These are phyloP conservation scores for Fusarium praegraminearum DNA, from an alignment of 2,329 filamentous ascomycete genomes.

Conservation along the genomic window DNA sequence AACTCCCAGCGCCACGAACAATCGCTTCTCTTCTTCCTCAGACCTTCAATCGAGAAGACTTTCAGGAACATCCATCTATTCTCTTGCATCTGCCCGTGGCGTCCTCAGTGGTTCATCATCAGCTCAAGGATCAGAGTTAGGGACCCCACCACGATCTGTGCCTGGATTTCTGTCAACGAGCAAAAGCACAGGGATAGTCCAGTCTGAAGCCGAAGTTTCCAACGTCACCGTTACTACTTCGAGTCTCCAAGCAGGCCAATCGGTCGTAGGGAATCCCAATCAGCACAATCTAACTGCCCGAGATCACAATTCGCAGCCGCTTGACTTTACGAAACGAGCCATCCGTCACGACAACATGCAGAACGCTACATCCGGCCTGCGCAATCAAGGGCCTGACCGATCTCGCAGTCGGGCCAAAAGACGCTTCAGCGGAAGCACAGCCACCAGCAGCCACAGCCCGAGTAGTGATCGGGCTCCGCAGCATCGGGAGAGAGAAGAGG, in stretches of 20 bases:
- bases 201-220: constrained; percentile 64
- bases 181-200: constrained; percentile 57
- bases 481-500: constrained; percentile 69
- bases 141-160: constrained; percentile 56
- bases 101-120: constrained; percentile 63
- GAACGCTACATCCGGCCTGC: constrained; percentile 52
- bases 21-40: constrained; percentile 58
- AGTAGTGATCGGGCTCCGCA: constrained; percentile 74
- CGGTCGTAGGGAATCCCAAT: constrained; percentile 52
- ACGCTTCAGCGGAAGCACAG: constrained; percentile 84
- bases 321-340: constrained; percentile 62
- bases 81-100: constrained; percentile 71
- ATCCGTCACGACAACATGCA: constrained; percentile 53
- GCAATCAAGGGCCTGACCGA: constrained; percentile 61
- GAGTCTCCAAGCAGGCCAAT: constrained; percentile 55
- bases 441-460: constrained; percentile 83
- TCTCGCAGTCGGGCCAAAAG: constrained; percentile 78
- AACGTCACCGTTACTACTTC: constrained; percentile 67
- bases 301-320: constrained; percentile 55
- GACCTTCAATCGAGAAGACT: constrained; percentile 71
- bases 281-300: constrained; percentile 61
- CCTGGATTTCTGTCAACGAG: constrained; percentile 62
- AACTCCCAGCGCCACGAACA: constrained; percentile 57
- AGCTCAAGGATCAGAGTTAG: constrained; percentile 64
- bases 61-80: constrained; percentile 80